Evolutionary conservation across 208 protist genomes (phyloP).

Genomic region (Balamuthia mandrillaris): DNA sequence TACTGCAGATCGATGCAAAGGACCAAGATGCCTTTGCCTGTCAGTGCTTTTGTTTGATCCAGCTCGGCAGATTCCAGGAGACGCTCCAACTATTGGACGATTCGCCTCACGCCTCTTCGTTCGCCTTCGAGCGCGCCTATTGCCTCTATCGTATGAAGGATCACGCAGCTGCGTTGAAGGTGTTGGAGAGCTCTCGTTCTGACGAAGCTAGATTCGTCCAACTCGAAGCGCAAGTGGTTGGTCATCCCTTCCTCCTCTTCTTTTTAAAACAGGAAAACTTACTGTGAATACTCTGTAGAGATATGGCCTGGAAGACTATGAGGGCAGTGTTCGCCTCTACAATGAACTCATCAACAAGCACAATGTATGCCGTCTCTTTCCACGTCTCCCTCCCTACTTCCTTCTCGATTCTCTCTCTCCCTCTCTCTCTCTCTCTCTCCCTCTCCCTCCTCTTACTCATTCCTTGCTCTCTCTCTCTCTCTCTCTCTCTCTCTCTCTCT

Average conservation of each 20-base stretch:
- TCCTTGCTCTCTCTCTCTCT: neutral
- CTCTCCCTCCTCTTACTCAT: neutral
- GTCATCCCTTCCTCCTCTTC: neutral
- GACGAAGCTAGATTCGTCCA: too few species aligned
- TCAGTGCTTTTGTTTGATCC: neutral
- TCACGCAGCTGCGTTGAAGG: neutral
- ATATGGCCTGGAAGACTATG: constrained; percentile 31
- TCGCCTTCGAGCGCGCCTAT: constrained; percentile 25
- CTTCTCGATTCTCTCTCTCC: neutral
- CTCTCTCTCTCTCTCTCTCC: neutral
- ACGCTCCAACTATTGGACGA: neutral
- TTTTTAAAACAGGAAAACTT: too few species aligned
- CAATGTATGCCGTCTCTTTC: neutral
- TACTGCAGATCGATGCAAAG: neutral
- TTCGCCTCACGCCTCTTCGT: neutral
- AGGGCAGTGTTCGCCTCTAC: neutral
- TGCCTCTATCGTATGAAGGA: constrained; percentile 29
- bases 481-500: neutral
- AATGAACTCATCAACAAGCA: constrained; percentile 9
- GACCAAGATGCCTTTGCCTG: constrained; percentile 27
- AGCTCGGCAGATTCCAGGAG: constrained; percentile 1
- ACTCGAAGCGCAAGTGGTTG: constrained; percentile 36
- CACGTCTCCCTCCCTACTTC: neutral
- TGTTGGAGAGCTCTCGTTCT: constrained; percentile 4
- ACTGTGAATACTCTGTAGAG: neutral